Evolutionary conservation across 2,329 filamentous ascomycete genomes (phyloP).

Genomic region (Colletotrichum godetiae): DNA sequence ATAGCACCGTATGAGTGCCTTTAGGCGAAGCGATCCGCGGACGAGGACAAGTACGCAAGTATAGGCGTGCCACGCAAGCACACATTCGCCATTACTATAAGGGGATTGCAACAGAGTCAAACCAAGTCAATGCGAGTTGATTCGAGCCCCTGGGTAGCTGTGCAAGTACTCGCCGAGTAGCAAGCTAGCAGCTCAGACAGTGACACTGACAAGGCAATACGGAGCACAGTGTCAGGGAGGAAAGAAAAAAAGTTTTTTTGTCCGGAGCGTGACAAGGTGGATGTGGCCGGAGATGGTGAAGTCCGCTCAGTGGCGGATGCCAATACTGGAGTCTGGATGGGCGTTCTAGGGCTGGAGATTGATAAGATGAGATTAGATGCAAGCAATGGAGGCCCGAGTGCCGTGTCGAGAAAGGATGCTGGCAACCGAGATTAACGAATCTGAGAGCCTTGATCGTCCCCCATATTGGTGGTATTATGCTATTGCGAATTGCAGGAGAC

Average conservation of each 20-base stretch:
- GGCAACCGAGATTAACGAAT: background rate
- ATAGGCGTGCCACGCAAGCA: background rate
- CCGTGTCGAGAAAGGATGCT: background rate
- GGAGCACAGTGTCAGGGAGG: background rate
- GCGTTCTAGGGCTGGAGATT: background rate
- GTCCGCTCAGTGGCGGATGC: background rate
- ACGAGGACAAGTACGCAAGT: background rate
- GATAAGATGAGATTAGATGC: constrained; percentile 11
- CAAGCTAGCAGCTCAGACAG: too few species aligned
- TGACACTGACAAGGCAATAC: too few species aligned
- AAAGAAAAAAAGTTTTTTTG: background rate
- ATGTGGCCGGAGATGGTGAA: background rate
- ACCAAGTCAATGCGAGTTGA: background rate
- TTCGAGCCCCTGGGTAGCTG: background rate
- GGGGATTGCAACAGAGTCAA: background rate
- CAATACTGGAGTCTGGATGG: too few species aligned
- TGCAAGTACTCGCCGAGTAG: too few species aligned
- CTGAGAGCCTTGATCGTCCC: background rate
- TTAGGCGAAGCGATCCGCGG: background rate
- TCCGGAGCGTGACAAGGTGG: background rate
- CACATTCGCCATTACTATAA: background rate
- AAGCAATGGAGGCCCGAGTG: background rate
- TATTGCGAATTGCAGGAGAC: background rate
- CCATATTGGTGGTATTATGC: background rate
- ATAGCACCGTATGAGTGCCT: background rate